Base-by-base conservation (phyloP, 306 rosid species). In the Casuarina cunninghamiana region DNA sequence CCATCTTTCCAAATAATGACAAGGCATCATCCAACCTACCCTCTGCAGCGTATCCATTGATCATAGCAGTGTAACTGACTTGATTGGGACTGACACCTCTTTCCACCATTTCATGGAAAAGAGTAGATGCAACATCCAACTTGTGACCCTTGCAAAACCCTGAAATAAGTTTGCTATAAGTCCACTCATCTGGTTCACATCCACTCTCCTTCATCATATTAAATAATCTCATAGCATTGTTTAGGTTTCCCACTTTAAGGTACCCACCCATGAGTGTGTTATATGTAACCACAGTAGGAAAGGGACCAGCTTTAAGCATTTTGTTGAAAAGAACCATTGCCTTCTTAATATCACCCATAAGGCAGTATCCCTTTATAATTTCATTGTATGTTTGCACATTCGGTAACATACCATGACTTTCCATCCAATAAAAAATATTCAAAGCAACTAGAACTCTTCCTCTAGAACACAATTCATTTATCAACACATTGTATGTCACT, bases 191-290 rank as follows among this genome's bases (percentile, higher is more conserved):
- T 53, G 81, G 88, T 57, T 82, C 71, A 61, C 77, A 85, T 58
- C 82, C 77, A 79, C 75, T 82, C 53, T 37, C 84, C 77, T 85
- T 85, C 86, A 85, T 85, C 77, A 85, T 72, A 54, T 82, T 80
- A 61, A 73, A 61, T 45, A 85, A 75, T 69, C 86, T 82, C 79
- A 79, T 5, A 37, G 86, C 82, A 78, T 85, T 85, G 61, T 79
- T 82, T 55, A 75, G 15, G 39, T 79, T 73, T 38, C 84, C 88
- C 46, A 49, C 39, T 51, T 73, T 73, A 70, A 71, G 16, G 63
- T 75, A 79, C 74, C 77, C 80, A 53, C 46, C 4, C 17, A 85
- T 85, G 60, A 84, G 82, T 26, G 83, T 79, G 77, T 85, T 85
- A 67, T 75, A 85, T 21, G 86, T 82, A 42, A 85, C 61, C 43